Evolutionary conservation across 2,329 filamentous ascomycete species (phyloP).

Genomic region (Aureobasidium sp.): DNA sequence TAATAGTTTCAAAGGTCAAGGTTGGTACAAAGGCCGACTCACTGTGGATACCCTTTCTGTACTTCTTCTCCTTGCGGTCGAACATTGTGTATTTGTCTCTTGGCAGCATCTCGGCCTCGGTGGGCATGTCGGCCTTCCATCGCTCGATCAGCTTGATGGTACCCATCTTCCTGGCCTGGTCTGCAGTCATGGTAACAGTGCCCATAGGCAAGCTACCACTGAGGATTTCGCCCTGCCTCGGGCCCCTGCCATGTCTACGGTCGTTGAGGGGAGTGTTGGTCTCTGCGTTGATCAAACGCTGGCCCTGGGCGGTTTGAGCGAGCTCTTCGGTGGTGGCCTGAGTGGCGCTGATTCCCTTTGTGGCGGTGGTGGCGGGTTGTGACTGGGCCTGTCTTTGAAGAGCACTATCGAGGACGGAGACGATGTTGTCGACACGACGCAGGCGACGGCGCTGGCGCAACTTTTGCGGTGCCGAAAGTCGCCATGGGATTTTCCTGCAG

Average conservation of each 20-base stretch:
- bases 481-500: slow-evolving; percentile 87
- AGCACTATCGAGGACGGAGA: slow-evolving; percentile 72
- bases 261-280: slow-evolving; percentile 15
- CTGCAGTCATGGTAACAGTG: slow-evolving; percentile 17
- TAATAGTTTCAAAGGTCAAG: slow-evolving; percentile 22
- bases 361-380: slow-evolving; percentile 6
- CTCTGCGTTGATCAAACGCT: slow-evolving; percentile 21
- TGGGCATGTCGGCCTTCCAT: slow-evolving; percentile 96
- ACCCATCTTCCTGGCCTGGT: slow-evolving; percentile 36
- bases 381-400: slow-evolving; percentile 49
- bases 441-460: slow-evolving; percentile 75
- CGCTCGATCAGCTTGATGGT: slow-evolving; percentile 68
- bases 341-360: slow-evolving; percentile 13
- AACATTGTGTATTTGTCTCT: slow-evolving; percentile 98
- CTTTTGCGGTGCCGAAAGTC: slow-evolving; percentile 86
- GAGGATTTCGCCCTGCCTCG: slow-evolving; percentile 22
- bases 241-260: slow-evolving; percentile 26
- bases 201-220: slow-evolving; percentile 14
- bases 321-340: slow-evolving; percentile 23
- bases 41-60: slow-evolving; percentile 97
- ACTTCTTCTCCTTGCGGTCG: slow-evolving; percentile 89
- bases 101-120: slow-evolving; percentile 88
- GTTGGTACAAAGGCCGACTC: slow-evolving; percentile 31
- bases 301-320: slow-evolving; percentile 25
- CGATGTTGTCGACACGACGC: slow-evolving; percentile 76